Evolutionary conservation across 371 early-diverging fungal species (phyloP).

Genomic region (Mucor indicus): DNA sequence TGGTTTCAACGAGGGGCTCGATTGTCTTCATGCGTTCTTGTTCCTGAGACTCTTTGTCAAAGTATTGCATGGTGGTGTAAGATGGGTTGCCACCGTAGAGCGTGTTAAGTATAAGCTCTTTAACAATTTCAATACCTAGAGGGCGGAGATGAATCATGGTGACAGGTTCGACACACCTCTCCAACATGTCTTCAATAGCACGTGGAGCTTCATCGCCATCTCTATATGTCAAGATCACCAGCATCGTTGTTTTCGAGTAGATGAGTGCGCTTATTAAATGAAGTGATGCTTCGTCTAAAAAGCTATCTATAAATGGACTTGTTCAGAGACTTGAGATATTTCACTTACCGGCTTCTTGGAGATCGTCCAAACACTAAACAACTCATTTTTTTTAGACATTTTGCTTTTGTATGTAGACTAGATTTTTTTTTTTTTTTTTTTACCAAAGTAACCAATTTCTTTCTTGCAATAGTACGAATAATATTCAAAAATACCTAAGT

Average conservation of each 20-base stretch:
- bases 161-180: conserved; percentile 1
- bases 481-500: conserved; percentile 44
- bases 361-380: conserved; percentile 50
- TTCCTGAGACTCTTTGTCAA: conserved; percentile 7
- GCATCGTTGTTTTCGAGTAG: conserved; percentile 26
- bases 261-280: conserved; percentile 36
- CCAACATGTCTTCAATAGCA: conserved; percentile 14
- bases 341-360: conserved; percentile 42
- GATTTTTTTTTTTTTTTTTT: background rate
- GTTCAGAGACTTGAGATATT: too few species aligned
- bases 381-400: too few species aligned
- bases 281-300: conserved; percentile 41
- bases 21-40: background rate
- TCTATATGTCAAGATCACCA: conserved; percentile 45
- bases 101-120: conserved; percentile 30
- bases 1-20: conserved; percentile 25
- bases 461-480: conserved; percentile 34
- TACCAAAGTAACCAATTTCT: conserved; percentile 43
- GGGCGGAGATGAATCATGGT: conserved; percentile 28
- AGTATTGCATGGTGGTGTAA: too few species aligned
- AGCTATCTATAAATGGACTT: background rate
- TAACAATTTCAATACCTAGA: conserved; percentile 19
- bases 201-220: conserved; percentile 31
- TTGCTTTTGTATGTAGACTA: too few species aligned
- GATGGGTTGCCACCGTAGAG: conserved; percentile 20